phyloP scores from a whole-genome alignment of 2,329 filamentous ascomycete species.

The Claviceps pazoutovae region DNA sequence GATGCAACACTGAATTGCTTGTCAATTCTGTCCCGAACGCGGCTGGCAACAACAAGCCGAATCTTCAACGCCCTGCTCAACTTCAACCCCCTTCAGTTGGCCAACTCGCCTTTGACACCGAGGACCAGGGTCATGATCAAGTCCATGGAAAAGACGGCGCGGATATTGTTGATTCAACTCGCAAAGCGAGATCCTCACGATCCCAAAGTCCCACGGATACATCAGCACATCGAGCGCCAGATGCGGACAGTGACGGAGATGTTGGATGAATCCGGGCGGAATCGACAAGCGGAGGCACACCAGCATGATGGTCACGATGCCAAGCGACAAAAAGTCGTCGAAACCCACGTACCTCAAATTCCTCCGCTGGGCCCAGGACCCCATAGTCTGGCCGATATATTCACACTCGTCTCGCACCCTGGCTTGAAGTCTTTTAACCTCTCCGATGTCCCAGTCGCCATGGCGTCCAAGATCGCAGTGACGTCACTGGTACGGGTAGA shows the following conservation, averaged over 20 bases:
- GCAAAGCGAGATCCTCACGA: conserved; percentile 76
- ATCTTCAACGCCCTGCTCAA: conserved; percentile 74
- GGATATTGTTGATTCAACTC: conserved; percentile 70
- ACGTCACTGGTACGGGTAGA: conserved; percentile 64
- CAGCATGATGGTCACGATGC: conserved; percentile 60
- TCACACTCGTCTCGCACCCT: conserved; percentile 63
- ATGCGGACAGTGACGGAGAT: conserved; percentile 65
- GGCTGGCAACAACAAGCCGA: conserved; percentile 69
- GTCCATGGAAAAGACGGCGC: conserved; percentile 89
- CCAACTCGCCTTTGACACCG: conserved; percentile 61
- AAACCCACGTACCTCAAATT: conserved; percentile 33
- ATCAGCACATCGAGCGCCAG: conserved; percentile 74
- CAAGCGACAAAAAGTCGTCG: conserved; percentile 63
- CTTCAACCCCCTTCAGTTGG: conserved; percentile 82
- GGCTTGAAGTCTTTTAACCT: conserved; percentile 72
- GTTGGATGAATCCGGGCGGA: conserved; percentile 65
- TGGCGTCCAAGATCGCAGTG: conserved; percentile 71
- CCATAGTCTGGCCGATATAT: conserved; percentile 69
- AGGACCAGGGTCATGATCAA: conserved; percentile 70
- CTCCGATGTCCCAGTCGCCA: conserved; percentile 57
- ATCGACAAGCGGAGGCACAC: conserved; percentile 58
- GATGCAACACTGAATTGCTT: conserved; percentile 87
- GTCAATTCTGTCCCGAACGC: conserved; percentile 66
- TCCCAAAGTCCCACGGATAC: conserved; percentile 61
- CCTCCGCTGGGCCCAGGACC: conserved; percentile 62